phyloP scores from a whole-genome alignment of 371 early-diverging fungal species.

The Parasitella parasitica region DNA sequence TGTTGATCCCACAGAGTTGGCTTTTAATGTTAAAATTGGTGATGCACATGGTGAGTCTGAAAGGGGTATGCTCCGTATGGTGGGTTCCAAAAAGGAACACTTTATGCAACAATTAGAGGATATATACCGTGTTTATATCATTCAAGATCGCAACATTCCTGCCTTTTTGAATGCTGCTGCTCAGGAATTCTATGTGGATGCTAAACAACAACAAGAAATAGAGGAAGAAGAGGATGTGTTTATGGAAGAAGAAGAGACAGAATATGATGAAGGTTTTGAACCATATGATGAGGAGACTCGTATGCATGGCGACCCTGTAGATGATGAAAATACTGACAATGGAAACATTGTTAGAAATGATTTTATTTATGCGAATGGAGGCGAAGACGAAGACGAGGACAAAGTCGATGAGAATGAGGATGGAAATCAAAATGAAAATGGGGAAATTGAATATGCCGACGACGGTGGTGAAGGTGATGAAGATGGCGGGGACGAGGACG shows the following conservation, averaged over 20 bases:
- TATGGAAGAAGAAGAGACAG: neutral
- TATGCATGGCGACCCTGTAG: neutral
- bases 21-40: conserved; percentile 64
- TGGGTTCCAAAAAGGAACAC: conserved; percentile 62
- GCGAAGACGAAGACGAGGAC: neutral
- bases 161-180: conserved; percentile 78
- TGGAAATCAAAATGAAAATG: neutral
- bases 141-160: conserved; percentile 68
- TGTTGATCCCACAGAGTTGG: conserved; percentile 51
- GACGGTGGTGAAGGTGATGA: neutral
- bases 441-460: neutral
- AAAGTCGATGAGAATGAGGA: neutral
- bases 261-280: neutral
- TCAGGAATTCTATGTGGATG: conserved; percentile 40
- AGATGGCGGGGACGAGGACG: neutral
- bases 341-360: too few species aligned
- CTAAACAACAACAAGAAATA: neutral
- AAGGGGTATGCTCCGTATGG: conserved; percentile 50
- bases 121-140: conserved; percentile 64
- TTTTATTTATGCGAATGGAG: neutral
- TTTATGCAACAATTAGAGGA: conserved; percentile 54
- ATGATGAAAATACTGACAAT: neutral
- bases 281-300: neutral
- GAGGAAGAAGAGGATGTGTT: neutral
- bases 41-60: conserved; percentile 46